Evolutionary conservation across 2,329 filamentous ascomycete species (phyloP).

Genomic region (Fusarium mexicanum): DNA sequence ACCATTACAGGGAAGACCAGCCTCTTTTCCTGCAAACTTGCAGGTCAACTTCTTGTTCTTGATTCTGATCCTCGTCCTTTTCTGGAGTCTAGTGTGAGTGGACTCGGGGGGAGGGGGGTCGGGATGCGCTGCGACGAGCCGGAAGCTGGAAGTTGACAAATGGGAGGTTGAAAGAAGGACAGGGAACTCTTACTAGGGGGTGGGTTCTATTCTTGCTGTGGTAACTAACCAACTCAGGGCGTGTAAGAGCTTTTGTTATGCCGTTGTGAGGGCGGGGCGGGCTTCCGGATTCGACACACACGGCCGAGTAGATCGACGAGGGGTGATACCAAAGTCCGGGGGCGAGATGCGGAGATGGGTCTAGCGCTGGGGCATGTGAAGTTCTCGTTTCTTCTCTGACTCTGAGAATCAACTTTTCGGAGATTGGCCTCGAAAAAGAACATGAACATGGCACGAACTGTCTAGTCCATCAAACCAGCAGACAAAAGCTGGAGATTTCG

Average conservation of each 20-base stretch:
- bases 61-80: conserved; percentile 6
- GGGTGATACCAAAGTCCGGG: conserved; percentile 15
- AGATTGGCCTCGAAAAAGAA: conserved; percentile 4
- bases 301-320: conserved; percentile 39
- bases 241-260: not conserved
- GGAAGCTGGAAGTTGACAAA: conserved; percentile 13
- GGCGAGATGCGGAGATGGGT: conserved; percentile 19
- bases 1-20: conserved; percentile 21
- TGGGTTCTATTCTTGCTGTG: not conserved
- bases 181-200: conserved; percentile 6
- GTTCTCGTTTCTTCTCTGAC: not conserved
- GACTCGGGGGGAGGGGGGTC: conserved; percentile 14
- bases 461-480: not conserved
- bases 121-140: conserved; percentile 38
- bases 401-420: not conserved
- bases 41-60: conserved; percentile 20
- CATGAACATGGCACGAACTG: not conserved
- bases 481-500: not conserved
- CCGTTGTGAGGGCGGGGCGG: conserved; percentile 16
- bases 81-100: conserved; percentile 8
- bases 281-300: conserved; percentile 40
- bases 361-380: conserved; percentile 15
- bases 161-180: conserved; percentile 18
- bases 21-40: conserved; percentile 9
- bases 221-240: not conserved